These are phyloP conservation scores for Asterionellopsis glacialis DNA, from an alignment of 108 stramenopile genomes.

Conservation along the genomic window DNA sequence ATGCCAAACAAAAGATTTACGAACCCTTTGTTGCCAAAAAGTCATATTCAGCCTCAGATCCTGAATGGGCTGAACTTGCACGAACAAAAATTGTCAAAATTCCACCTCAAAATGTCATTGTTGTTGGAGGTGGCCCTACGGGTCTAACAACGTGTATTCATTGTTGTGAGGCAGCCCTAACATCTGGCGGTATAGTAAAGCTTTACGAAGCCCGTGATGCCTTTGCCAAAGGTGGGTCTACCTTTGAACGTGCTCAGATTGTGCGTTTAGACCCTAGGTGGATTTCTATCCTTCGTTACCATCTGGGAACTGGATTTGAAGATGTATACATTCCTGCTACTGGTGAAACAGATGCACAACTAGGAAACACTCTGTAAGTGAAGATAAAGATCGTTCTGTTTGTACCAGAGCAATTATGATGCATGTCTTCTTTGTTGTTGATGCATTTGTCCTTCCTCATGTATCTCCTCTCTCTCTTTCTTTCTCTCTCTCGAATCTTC, in stretches of 20 bases:
- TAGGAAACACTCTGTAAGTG: slow-evolving; percentile 29
- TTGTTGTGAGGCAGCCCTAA: slow-evolving; percentile 24
- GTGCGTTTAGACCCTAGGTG: slow-evolving; percentile 33
- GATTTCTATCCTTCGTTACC: slow-evolving; percentile 34
- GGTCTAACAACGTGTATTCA: slow-evolving; percentile 30
- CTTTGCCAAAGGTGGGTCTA: slow-evolving; percentile 10
- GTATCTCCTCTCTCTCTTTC: neutral
- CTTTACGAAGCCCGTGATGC: slow-evolving; percentile 27
- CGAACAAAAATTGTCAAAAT: slow-evolving; percentile 18
- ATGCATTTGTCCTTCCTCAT: neutral
- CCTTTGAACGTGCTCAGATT: slow-evolving; percentile 35
- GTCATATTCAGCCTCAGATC: slow-evolving; percentile 15
- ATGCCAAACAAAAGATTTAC: slow-evolving; percentile 6
- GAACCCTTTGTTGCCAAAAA: slow-evolving; percentile 19
- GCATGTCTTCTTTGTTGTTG: neutral
- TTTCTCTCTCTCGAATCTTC: neutral
- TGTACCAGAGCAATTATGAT: no score
- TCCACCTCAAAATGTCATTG: slow-evolving; percentile 22
- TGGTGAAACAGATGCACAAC: slow-evolving; percentile 26
- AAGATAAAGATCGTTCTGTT: no score
- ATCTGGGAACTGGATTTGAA: slow-evolving; percentile 29
- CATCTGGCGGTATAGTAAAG: slow-evolving; percentile 25
- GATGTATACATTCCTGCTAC: slow-evolving; percentile 29
- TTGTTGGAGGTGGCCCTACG: slow-evolving; percentile 29
- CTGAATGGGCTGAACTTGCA: slow-evolving; percentile 22